Evolutionary conservation across 2,329 filamentous ascomycete genomes (phyloP).

Genomic region (Neonectria neomacrospora): DNA sequence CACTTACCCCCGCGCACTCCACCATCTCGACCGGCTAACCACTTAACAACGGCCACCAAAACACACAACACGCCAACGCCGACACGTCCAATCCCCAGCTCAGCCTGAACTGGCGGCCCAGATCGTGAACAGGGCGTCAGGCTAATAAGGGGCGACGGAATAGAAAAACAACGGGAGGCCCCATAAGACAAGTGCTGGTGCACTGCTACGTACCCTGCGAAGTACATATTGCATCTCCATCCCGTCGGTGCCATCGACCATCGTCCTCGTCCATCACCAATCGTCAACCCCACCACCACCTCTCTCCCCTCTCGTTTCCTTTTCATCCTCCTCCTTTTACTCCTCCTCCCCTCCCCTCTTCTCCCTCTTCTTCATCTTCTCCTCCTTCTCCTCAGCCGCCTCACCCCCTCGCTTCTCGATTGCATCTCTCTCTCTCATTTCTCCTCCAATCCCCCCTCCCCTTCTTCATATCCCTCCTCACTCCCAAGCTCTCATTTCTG

Average conservation of each 20-base stretch:
- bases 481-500: conserved; percentile 20
- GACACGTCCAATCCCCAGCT: conserved; percentile 17
- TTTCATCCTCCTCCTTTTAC: conserved; percentile 23
- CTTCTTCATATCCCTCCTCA: conserved; percentile 4
- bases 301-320: conserved; percentile 38
- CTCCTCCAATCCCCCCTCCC: not conserved
- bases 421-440: not conserved
- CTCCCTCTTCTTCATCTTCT: conserved; percentile 14
- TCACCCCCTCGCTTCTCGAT: conserved; percentile 9
- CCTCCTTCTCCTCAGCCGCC: conserved; percentile 14
- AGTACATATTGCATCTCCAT: conserved; percentile 8
- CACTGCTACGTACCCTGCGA: conserved; percentile 7
- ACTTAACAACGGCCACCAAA: conserved; percentile 24
- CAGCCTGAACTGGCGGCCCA: conserved; percentile 26
- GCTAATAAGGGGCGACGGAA: conserved; percentile 8
- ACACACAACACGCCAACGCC: conserved; percentile 19
- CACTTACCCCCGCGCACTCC: conserved; percentile 21
- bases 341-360: conserved; percentile 23
- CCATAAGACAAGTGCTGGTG: conserved; percentile 24
- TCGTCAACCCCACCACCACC: conserved; percentile 39
- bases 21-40: conserved; percentile 23
- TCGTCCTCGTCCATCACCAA: conserved; percentile 18
- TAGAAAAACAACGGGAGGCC: conserved; percentile 10
- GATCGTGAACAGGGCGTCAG: conserved; percentile 13
- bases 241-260: conserved; percentile 1